A percentile compares a stretch with the other conserved stretches of the same genome.
These are phyloP conservation scores for Fusarium sp. DNA, from an alignment of 2,329 filamentous ascomycete genomes.

Conservation along the genomic window DNA sequence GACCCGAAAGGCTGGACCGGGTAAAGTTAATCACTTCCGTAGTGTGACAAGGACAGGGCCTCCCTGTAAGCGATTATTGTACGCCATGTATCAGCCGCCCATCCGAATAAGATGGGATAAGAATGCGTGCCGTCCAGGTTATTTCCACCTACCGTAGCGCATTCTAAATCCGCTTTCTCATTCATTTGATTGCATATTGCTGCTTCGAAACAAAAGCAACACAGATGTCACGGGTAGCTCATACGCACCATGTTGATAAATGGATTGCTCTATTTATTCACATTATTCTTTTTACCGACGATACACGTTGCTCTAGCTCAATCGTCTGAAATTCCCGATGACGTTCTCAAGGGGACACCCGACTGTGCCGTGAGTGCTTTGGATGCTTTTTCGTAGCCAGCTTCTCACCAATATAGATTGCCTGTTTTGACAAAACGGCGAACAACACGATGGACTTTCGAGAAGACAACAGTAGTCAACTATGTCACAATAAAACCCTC, in stretches of 20 bases:
- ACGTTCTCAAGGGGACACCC: neutral
- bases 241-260: neutral
- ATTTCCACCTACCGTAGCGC: neutral
- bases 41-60: neutral
- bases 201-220: neutral
- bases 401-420: neutral
- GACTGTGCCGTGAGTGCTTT: neutral
- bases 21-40: no score
- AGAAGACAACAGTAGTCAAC: neutral
- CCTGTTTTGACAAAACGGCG: neutral
- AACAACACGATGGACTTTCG: neutral
- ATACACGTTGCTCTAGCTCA: neutral
- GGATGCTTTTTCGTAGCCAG: no score
- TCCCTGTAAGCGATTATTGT: no score
- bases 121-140: neutral
- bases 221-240: neutral
- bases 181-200: no score
- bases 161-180: neutral
- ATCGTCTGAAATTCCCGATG: no score
- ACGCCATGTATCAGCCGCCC: neutral
- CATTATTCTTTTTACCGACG: neutral
- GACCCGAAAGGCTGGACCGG: no score
- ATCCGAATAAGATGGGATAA: neutral
- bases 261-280: neutral
- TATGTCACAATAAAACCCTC: neutral